Percentiles rank a stretch among this genome's conserved stretches.
Evolutionary conservation across 1,284 basidiomycete genomes (phyloP).

Genomic region (Cryptococcus floricola): DNA sequence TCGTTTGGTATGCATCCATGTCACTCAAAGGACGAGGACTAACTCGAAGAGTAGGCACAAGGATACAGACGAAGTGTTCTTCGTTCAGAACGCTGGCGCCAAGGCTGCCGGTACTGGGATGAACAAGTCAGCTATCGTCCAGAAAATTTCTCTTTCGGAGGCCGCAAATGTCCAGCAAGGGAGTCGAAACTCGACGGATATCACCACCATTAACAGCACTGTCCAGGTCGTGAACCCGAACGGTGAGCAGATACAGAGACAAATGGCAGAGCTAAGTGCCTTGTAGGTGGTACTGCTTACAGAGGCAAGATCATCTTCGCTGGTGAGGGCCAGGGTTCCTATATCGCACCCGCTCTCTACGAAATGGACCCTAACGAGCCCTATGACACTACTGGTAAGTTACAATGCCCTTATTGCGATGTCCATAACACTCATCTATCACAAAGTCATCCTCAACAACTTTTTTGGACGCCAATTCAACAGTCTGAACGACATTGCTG

Average conservation of each 20-base stretch:
- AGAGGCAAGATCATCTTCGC: constrained; percentile 59
- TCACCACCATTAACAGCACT: constrained; percentile 36
- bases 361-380: constrained; percentile 63
- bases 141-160: constrained; percentile 50
- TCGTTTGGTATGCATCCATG: constrained; percentile 52
- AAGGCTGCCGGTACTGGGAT: constrained; percentile 48
- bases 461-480: constrained; percentile 72
- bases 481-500: constrained; percentile 69
- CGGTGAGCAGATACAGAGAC: constrained; percentile 47
- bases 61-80: constrained; percentile 59
- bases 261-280: background rate
- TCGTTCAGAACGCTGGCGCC: constrained; percentile 52
- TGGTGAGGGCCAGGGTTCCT: constrained; percentile 61
- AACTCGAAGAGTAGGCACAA: constrained; percentile 41
- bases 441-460: constrained; percentile 60
- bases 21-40: background rate
- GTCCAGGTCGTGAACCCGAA: constrained; percentile 68
- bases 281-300: constrained; percentile 58
- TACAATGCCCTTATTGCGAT: background rate
- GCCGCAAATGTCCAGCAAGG: constrained; percentile 50
- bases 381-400: constrained; percentile 55
- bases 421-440: background rate
- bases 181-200: constrained; percentile 53
- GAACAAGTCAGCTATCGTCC: constrained; percentile 52
- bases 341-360: constrained; percentile 60